Base-by-base conservation (phyloP, 2,329 filamentous ascomycete species). In the Berkeleyomyces basicola region DNA sequence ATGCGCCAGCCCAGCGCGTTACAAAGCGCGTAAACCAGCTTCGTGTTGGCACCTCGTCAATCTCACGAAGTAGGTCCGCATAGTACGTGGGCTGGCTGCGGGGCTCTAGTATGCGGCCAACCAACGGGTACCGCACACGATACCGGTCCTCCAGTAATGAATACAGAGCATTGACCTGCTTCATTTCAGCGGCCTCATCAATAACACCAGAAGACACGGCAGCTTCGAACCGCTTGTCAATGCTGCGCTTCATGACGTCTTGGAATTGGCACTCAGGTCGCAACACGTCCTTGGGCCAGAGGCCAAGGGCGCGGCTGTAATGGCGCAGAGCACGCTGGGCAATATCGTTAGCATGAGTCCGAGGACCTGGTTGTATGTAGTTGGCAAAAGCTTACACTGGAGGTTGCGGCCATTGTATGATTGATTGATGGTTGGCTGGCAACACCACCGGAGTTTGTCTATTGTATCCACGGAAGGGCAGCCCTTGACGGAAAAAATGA, bases 41-140 rank as follows among this genome's bases (percentile, higher is more conserved):
- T 63, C 84, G 74, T 47, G 74, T 78, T 1, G 84, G 84, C 3
- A 81, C 83, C 67, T 80, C 80, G 43, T 86, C 80, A 33, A 87
- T 76, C 70, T 87, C 84, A 61, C 73, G 75, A 0, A 85, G 70
- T 39, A 87, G 71, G 66, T 85, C 80, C 23, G 74, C 71, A 68
- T 84, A 87, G 70, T 87, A 84, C 0, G 78, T 80, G 44, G 84
- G 84, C 67, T 86, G 82, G 68, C 81, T 84, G 70, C 76, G 77
- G 11, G 84, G 84, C 61, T 75, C 72, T 63, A 85, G 72, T 51
- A 85, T 72, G 33, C 60, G 55, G 36, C 63, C 63, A 7, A 62
- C 57, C 31, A 65, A 39, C 31, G 63, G 63, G 44, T 65, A 65
- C 31, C 55, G 57, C 61, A 74, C 77, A 69, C 75, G 77, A 70